These are phyloP conservation scores for Candida mesenterica DNA, from an alignment of 1,139 yeast genomes.

Conservation along the genomic window DNA sequence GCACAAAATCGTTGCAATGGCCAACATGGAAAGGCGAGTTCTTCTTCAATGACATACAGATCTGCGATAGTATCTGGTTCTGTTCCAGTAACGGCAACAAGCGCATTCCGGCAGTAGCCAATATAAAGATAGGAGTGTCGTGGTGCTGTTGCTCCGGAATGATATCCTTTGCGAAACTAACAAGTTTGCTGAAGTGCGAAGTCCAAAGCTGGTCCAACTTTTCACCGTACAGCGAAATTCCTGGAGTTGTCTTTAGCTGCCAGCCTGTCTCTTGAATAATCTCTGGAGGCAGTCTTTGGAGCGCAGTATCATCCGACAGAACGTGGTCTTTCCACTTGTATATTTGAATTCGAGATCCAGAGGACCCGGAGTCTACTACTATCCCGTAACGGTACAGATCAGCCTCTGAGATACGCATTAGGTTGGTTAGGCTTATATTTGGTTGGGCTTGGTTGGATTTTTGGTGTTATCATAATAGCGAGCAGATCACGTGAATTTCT, in stretches of 20 bases:
- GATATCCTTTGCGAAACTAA: constrained; percentile 56
- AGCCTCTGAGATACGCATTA: constrained; percentile 1
- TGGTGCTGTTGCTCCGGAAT: constrained; percentile 53
- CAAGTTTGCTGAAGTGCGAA: constrained; percentile 54
- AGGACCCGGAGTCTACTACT: constrained; percentile 79
- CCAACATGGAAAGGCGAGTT: constrained; percentile 50
- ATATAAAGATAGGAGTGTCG: constrained; percentile 68
- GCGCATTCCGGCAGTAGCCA: constrained; percentile 86
- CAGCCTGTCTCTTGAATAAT: constrained; percentile 58
- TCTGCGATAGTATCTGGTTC: constrained; percentile 44
- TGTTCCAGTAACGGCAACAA: constrained; percentile 50
- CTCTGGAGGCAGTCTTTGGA: constrained; percentile 56
- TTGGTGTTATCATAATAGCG: no score
- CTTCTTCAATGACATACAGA: constrained; percentile 49
- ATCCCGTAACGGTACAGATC: constrained; percentile 52
- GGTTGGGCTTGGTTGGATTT: no score
- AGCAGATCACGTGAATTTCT: no score
- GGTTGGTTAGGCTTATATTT: background rate
- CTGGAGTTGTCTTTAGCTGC: constrained; percentile 66
- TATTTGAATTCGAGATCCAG: constrained; percentile 73
- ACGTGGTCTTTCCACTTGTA: constrained; percentile 62
- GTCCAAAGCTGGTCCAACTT: constrained; percentile 52
- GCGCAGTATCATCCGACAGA: constrained; percentile 20
- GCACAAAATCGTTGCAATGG: constrained; percentile 59
- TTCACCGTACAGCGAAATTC: constrained; percentile 55